These are phyloP conservation scores for Candida sakaeoensis DNA, from an alignment of 805 yeast genomes.

Conservation along the genomic window DNA sequence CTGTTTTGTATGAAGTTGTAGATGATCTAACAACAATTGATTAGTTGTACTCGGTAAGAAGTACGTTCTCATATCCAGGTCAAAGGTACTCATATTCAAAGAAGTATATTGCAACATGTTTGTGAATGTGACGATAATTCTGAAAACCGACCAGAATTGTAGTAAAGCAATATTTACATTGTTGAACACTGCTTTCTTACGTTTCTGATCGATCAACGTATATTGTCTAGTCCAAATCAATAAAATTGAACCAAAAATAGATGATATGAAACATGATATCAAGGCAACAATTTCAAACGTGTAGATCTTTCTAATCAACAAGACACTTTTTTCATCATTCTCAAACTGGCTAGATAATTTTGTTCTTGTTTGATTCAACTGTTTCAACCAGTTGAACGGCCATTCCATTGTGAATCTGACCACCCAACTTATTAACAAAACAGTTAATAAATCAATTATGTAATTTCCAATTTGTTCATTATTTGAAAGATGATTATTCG, in stretches of 20 bases:
- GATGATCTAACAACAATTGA: constrained; percentile 7
- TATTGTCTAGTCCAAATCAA: constrained; percentile 25
- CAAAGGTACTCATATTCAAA: constrained; percentile 5
- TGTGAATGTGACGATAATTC: constrained; percentile 8
- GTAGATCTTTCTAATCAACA: constrained; percentile 12
- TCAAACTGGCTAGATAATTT: constrained; percentile 13
- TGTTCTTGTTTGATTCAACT: constrained; percentile 17
- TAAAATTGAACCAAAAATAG: constrained; percentile 23
- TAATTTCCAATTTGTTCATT: constrained; percentile 21
- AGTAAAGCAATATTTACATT: constrained; percentile 35
- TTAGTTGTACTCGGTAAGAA: constrained; percentile 9
- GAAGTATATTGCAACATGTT: constrained; percentile 10
- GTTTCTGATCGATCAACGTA: constrained; percentile 22
- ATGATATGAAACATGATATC: constrained; percentile 22
- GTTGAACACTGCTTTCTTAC: constrained; percentile 27
- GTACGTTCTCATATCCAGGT: constrained; percentile 7
- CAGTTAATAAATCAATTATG: constrained; percentile 28
- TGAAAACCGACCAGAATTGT: constrained; percentile 15
- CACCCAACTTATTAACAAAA: constrained; percentile 30
- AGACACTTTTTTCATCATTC: constrained; percentile 5
- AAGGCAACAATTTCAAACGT: constrained; percentile 21
- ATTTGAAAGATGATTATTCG: constrained; percentile 15
- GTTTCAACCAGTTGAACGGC: constrained; percentile 41
- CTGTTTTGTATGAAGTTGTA: constrained; percentile 6
- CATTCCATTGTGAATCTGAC: constrained; percentile 33